A percentile compares a stretch with the other conserved stretches of the same genome.
Evolutionary conservation across 2,329 filamentous ascomycete species (phyloP).

Genomic region (Chaetothyriales sp.): DNA sequence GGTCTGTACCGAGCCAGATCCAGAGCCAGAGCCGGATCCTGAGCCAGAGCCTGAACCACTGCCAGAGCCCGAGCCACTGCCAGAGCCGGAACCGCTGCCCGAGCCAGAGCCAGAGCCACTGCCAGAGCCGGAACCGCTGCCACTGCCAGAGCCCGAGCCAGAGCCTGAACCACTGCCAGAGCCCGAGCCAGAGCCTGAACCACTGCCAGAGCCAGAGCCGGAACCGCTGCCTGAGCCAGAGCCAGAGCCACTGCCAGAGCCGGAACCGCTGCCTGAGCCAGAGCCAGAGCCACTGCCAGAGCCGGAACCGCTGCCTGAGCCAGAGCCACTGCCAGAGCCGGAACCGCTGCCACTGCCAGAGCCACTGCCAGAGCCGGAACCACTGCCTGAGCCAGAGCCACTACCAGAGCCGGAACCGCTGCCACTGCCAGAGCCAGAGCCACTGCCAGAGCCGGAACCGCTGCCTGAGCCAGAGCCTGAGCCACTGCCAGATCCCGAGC

Average conservation of each 20-base stretch:
- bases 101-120: background rate
- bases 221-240: background rate
- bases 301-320: too few relatives aligned
- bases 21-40: background rate
- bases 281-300: slow-evolving; percentile 1
- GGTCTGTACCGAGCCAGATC: background rate
- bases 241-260: too few relatives aligned
- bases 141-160: background rate
- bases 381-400: too few relatives aligned
- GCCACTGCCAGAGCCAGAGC: slow-evolving; percentile 2
- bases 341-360: background rate
- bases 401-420: background rate
- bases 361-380: background rate
- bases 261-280: too few relatives aligned
- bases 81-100: background rate
- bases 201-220: background rate
- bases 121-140: too few relatives aligned
- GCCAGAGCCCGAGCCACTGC: background rate
- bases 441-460: too few relatives aligned
- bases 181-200: too few relatives aligned
- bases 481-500: background rate
- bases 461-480: background rate
- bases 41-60: background rate
- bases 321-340: background rate
- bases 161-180: slow-evolving; percentile 2